Percentiles rank a stretch among this genome's conserved stretches.
phyloP scores from a whole-genome alignment of 2,329 filamentous ascomycete species.

The Pyricularia sp. region DNA sequence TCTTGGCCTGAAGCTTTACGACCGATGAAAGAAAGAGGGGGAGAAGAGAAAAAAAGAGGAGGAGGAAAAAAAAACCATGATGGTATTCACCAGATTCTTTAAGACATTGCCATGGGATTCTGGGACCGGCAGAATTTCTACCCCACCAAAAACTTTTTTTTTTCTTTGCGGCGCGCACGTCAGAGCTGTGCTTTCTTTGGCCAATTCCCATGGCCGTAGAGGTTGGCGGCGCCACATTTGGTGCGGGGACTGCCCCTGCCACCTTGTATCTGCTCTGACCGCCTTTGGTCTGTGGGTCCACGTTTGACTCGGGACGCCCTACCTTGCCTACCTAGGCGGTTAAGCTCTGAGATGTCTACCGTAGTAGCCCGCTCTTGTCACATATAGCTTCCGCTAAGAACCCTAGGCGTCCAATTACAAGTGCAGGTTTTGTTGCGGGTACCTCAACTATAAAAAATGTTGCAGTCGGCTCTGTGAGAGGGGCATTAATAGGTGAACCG shows the following conservation, averaged over 20 bases:
- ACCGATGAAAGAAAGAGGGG: constrained; percentile 4
- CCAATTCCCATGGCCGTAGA: neutral
- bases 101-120: neutral
- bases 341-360: neutral
- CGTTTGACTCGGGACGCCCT: neutral
- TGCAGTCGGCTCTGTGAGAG: neutral
- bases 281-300: neutral
- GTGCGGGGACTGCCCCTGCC: neutral
- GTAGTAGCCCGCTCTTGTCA: neutral
- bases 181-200: constrained; percentile 2
- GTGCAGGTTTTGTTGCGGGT: neutral
- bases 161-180: neutral
- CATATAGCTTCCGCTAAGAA: neutral
- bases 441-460: neutral
- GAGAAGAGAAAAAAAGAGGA: neutral
- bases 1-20: constrained; percentile 3
- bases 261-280: neutral
- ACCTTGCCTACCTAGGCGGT: neutral
- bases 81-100: neutral
- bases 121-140: neutral
- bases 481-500: neutral
- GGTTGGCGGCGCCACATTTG: neutral
- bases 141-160: constrained; percentile 5
- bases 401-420: neutral
- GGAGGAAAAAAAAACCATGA: neutral